Evolutionary conservation across 2,329 filamentous ascomycete species (phyloP), one percentile per base, ranked within the genome.

Genomic region (Colletotrichum sojae): DNA sequence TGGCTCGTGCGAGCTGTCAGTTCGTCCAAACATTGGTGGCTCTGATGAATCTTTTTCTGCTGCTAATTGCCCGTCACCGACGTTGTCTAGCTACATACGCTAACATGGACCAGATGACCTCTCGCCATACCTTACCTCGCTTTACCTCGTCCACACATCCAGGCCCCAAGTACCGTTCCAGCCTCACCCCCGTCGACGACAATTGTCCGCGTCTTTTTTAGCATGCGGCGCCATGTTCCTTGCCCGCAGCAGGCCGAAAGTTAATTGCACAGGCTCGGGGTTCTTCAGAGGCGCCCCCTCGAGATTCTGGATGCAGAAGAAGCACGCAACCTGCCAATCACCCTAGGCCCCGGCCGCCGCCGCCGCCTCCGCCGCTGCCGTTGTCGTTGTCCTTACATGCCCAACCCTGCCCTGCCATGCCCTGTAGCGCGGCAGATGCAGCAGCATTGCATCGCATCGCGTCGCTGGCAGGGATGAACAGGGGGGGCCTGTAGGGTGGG

Each of bases 361-460:
- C 62, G 55, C 55, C 61, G 31, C 63, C 62, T 52, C 62, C 65
- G 45, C 60, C 54, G 49, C 45, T 49, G 66, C 56, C 55, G 55
- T 51, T 52, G 66, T 69, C 66, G 56, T 56, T 66, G 66, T 69
- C 55, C 62, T 53, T 52, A 65, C 56, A 68, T 63, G 51, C 39
- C 39, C 63, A 46, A 67, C 63, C 58, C 57, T 70, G 67, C 40
- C 31, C 63, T 67, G 58, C 67, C 56, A 52, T 70, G 63, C 58
- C 67, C 52, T 70, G 67, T 70, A 70, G 63, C 64, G 67, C 67
- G 67, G 67, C 67, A 70, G 67, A 70, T 70, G 67, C 67, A 70
- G 63, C 63, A 70, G 63, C 67, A 68, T 62, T 62, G 67, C 67
- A 70, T 63, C 67, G 67, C 67, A 70, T 63, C 63, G 63, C 53